Conservation (phyloP, 176 grass and related monocot species). For the Ensete glaucum region DNA sequence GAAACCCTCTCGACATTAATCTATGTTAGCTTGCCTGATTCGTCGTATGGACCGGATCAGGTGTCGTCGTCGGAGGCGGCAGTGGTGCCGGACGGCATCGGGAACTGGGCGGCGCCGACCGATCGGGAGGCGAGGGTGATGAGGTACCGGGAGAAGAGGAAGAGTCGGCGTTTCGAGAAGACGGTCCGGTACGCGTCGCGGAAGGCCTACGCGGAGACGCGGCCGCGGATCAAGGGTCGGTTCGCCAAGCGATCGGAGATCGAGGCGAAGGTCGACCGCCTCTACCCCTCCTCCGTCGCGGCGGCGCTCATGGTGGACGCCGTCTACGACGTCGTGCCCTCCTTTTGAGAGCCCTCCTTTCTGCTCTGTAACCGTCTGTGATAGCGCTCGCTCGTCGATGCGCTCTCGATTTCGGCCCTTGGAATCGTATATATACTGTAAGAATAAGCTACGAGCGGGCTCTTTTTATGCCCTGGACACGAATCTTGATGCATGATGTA, state of each 20-base stretch:
- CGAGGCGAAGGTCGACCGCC: background rate
- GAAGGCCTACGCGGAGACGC: conserved; percentile 18
- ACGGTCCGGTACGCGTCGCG: conserved; percentile 14
- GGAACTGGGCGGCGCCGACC: background rate
- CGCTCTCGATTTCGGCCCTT: too few species aligned
- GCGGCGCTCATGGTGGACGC: background rate
- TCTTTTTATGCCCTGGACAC: too few species aligned
- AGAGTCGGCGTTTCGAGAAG: conserved; percentile 13
- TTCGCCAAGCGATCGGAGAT: conserved; percentile 13
- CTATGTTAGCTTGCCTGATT: background rate
- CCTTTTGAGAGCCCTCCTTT: background rate
- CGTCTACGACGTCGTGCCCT: conserved; percentile 3
- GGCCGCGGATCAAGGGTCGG: conserved; percentile 9
- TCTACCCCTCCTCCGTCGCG: background rate
- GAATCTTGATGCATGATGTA: too few species aligned
- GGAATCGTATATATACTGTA: too few species aligned
- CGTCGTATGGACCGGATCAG: background rate
- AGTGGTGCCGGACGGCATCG: conserved; percentile 13
- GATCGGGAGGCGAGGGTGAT: conserved; percentile 5
- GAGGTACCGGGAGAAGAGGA: conserved; percentile 18
- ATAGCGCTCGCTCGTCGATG: too few species aligned
- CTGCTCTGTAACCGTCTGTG: too few species aligned
- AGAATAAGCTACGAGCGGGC: too few species aligned
- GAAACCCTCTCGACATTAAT: background rate
- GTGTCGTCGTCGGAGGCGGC: conserved; percentile 8